A percentile compares a stretch with the other conserved stretches of the same genome.
phyloP scores from a whole-genome alignment of 768 basidiomycete species.

The Tephrocybe rancida region DNA sequence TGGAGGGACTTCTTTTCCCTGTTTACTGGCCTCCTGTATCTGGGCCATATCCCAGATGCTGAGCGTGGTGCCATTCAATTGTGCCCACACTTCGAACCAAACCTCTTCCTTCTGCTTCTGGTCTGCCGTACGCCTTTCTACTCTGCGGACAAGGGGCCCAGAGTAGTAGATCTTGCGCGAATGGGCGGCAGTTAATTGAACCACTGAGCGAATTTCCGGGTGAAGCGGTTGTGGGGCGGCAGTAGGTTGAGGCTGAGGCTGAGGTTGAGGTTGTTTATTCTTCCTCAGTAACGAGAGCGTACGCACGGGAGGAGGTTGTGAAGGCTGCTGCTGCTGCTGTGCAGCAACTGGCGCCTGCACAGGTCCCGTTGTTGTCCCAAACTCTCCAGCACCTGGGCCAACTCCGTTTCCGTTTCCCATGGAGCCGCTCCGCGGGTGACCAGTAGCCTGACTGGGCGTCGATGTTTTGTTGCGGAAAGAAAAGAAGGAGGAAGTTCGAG shows the following conservation, averaged over 20 bases:
- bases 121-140: constrained; percentile 80
- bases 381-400: constrained; percentile 6
- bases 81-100: constrained; percentile 88
- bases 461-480: constrained; percentile 51
- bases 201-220: constrained; percentile 81
- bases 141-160: constrained; percentile 74
- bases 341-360: constrained; percentile 2
- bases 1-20: constrained; percentile 83
- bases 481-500: constrained; percentile 68
- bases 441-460: constrained; percentile 23
- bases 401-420: constrained; percentile 10
- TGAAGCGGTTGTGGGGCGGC: constrained; percentile 54
- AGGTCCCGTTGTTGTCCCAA: background rate
- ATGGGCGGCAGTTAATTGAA: constrained; percentile 73
- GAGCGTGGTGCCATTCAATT: constrained; percentile 86
- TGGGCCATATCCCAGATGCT: constrained; percentile 92
- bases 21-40: constrained; percentile 80
- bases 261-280: constrained; percentile 15
- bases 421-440: constrained; percentile 19
- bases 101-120: constrained; percentile 69
- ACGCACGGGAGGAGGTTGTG: constrained; percentile 9
- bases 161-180: constrained; percentile 88
- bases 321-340: constrained; percentile 11
- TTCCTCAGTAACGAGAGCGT: constrained; percentile 6
- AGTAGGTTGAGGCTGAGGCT: constrained; percentile 19